A percentile compares a stretch with the other conserved stretches of the same genome.
Conservation (phyloP, 768 basidiomycete genomes). For the Serendipita sp. region DNA sequence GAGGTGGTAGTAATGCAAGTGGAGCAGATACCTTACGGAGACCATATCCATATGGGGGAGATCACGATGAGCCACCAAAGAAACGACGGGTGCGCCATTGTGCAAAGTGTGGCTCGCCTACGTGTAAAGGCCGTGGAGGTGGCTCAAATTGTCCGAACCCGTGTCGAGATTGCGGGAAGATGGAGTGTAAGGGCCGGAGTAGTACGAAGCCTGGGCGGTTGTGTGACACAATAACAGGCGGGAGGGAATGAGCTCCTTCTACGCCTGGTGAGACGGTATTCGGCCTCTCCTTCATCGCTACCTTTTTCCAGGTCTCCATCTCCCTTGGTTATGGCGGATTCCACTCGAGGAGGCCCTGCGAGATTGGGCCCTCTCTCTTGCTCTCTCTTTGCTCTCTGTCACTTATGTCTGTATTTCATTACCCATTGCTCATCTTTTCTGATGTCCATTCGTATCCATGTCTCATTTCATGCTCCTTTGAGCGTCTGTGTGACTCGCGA, state of each 20-base stretch:
- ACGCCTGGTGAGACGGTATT: neutral
- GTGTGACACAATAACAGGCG: neutral
- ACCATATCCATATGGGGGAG: neutral
- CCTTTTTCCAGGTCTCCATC: too few relatives aligned
- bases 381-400: too few relatives aligned
- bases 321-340: too few relatives aligned
- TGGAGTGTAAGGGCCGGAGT: constrained; percentile 63
- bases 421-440: too few relatives aligned
- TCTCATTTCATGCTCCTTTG: too few relatives aligned
- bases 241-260: neutral
- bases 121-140: constrained; percentile 74
- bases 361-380: too few relatives aligned
- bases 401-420: too few relatives aligned
- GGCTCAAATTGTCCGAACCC: constrained; percentile 53
- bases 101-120: constrained; percentile 65
- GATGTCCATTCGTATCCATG: too few relatives aligned
- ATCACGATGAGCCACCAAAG: neutral
- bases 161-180: constrained; percentile 72
- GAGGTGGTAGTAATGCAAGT: neutral
- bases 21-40: neutral
- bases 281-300: too few relatives aligned
- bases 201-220: constrained; percentile 43
- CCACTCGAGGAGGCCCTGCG: too few relatives aligned
- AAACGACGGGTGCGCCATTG: constrained; percentile 50
- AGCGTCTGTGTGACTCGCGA: too few relatives aligned